Conservation (phyloP, 2,329 filamentous ascomycete species). For the Grosmannia huntii region DNA sequence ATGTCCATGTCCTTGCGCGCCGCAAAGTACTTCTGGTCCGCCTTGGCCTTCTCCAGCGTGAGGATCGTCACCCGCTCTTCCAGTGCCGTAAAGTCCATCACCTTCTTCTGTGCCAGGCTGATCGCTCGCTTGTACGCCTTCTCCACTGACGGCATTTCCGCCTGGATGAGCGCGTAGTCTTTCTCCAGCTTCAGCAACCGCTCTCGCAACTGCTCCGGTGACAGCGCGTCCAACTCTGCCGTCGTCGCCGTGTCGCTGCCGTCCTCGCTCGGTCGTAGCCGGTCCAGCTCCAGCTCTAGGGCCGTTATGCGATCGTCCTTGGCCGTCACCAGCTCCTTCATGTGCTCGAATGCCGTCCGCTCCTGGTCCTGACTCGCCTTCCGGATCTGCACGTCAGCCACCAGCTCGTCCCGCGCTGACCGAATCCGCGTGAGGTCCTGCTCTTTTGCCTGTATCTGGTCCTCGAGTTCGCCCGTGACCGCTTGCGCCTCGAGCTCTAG, state of each 20-base stretch:
- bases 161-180: constrained; percentile 73
- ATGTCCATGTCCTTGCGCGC: constrained; percentile 90
- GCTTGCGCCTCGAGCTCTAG: constrained; percentile 69
- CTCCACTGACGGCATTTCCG: constrained; percentile 80
- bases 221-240: constrained; percentile 43
- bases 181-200: constrained; percentile 65
- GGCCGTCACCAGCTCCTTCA: constrained; percentile 68
- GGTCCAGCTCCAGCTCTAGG: constrained; percentile 69
- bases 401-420: constrained; percentile 69
- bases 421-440: constrained; percentile 77
- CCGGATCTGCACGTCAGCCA: constrained; percentile 67
- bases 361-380: constrained; percentile 72
- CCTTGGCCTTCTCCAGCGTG: constrained; percentile 83
- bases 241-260: constrained; percentile 29
- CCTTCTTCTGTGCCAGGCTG: constrained; percentile 72
- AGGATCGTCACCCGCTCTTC: constrained; percentile 69
- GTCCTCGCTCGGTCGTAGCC: constrained; percentile 43
- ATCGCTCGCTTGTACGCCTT: constrained; percentile 84
- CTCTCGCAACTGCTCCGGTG: constrained; percentile 56
- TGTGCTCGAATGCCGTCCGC: constrained; percentile 52
- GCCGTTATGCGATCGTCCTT: constrained; percentile 70
- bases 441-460: constrained; percentile 67
- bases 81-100: constrained; percentile 59
- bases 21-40: constrained; percentile 95
- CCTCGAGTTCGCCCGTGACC: constrained; percentile 64